These are phyloP conservation scores for Rubus idaeus DNA, from an alignment of 306 rosid species.

Conservation along the genomic window DNA sequence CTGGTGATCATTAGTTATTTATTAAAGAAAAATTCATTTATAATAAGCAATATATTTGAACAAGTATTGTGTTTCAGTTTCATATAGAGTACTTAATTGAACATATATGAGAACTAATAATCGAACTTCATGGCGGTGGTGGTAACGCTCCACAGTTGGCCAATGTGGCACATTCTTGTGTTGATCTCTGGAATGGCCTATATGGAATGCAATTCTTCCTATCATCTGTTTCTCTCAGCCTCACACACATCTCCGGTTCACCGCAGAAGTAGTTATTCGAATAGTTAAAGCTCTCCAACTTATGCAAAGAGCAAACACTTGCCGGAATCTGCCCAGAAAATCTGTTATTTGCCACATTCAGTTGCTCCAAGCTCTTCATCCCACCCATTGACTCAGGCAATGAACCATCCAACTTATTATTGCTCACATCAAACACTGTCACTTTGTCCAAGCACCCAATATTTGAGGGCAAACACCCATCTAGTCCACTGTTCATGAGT, in stretches of 20 bases:
- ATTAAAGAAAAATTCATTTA: too few relatives aligned
- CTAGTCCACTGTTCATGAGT: constrained; percentile 54
- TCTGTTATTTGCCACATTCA: constrained; percentile 66
- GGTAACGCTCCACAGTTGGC: constrained; percentile 44
- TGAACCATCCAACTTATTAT: constrained; percentile 54
- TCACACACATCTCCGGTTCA: constrained; percentile 52
- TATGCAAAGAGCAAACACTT: constrained; percentile 57
- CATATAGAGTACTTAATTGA: background rate
- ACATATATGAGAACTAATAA: background rate
- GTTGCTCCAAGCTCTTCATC: constrained; percentile 72
- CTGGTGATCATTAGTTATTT: too few relatives aligned
- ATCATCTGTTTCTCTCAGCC: constrained; percentile 55
- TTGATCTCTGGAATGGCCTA: constrained; percentile 64
- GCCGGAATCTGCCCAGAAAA: constrained; percentile 66
- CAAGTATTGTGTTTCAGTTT: background rate
- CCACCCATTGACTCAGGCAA: constrained; percentile 57
- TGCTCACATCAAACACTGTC: constrained; percentile 72
- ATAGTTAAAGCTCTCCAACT: constrained; percentile 72
- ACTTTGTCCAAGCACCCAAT: constrained; percentile 52
- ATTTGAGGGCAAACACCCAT: constrained; percentile 66
- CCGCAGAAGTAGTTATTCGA: constrained; percentile 63
- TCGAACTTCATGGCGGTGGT: background rate
- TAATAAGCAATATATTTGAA: background rate
- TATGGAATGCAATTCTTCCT: constrained; percentile 61
- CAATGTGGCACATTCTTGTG: constrained; percentile 48